Conservation (phyloP, 1,139 yeast species). For the Lodderomyces jiufengensis region DNA sequence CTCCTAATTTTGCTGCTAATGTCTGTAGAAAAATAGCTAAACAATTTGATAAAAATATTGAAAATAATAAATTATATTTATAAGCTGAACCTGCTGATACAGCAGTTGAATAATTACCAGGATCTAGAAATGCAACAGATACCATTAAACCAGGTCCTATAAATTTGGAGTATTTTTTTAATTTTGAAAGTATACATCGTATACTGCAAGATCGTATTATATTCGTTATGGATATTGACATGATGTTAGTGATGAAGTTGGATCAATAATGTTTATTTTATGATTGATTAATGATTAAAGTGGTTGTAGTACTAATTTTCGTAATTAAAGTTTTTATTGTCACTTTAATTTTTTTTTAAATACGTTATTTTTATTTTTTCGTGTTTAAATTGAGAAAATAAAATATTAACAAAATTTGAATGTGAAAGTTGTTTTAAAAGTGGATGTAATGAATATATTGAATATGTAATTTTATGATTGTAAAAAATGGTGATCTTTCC, state of each 20-base stretch:
- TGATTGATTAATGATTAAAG: too few species aligned
- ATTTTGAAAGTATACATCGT: slow-evolving; percentile 9
- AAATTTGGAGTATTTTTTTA: slow-evolving; percentile 58
- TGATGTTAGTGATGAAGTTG: neutral
- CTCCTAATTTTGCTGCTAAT: slow-evolving; percentile 79
- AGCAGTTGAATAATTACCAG: slow-evolving; percentile 94
- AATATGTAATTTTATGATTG: too few species aligned
- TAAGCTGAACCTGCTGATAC: slow-evolving; percentile 91
- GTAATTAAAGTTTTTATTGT: too few species aligned
- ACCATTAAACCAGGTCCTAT: slow-evolving; percentile 95
- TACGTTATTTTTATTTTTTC: too few species aligned
- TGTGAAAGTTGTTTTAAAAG: too few species aligned
- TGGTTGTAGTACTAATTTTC: neutral
- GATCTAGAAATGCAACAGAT: slow-evolving; percentile 95
- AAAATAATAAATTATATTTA: slow-evolving; percentile 76
- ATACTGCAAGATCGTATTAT: slow-evolving; percentile 3
- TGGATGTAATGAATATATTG: too few species aligned
- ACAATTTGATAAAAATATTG: slow-evolving; percentile 75
- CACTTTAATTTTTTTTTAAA: too few species aligned
- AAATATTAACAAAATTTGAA: too few species aligned
- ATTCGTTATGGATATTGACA: slow-evolving; percentile 5
- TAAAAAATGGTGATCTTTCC: too few species aligned
- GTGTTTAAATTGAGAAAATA: neutral
- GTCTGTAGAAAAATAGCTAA: slow-evolving; percentile 86
- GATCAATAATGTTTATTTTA: too few species aligned